Evolutionary conservation across 345 rosid genomes (phyloP), one percentile per base, ranked within the genome.

Genomic region (Diplotaxis tenuifolia): DNA sequence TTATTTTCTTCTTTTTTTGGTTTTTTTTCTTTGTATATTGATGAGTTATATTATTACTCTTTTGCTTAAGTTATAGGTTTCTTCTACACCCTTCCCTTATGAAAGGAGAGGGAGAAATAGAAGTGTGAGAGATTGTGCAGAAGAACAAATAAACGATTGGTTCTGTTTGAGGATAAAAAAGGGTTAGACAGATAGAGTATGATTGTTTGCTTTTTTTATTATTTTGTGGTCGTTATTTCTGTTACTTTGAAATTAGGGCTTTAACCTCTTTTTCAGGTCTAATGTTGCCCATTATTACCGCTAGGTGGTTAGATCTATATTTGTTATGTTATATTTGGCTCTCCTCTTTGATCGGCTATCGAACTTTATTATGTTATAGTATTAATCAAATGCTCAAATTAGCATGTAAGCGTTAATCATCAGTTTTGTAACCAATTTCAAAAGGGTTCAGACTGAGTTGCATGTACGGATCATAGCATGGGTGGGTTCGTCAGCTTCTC

Each of bases 1-100:
- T 7, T 34, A 12, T 9, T 4, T 40, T 22, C 7, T 62, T 15
- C 31, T 28, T 16, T 59, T 16, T 52, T 4, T 32, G 6, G 1
- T 40, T 28, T 40, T 42, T 29, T 3, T 22, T 1, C n/a, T n/a
- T n/a, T n/a, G n/a, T n/a, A 11, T 14, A 22, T 36, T 4, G 59
- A 52, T 7, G 40, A 15, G 47, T 45, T 63, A 49, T 47, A 52
- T 27, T 49, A 11, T 40, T 57, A 47, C 53, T 58, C 59, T 16
- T 65, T 47, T 71, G 16, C 20, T 32, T 28, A 0, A 18, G 27
- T 54, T 71, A 64, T 36, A n/a, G 50, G 61, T 76, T 63, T 65
- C 76, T 77, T 71, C 74, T 69, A 70, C 50, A 75, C 83, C 83
- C 84, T 78, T 79, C 75, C 83, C 83, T 74, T 78, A 71, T 55